Percentiles rank a stretch among this genome's conserved stretches.
phyloP scores from a whole-genome alignment of 1,284 basidiomycete species.

The Moesziomyces aphidis region DNA sequence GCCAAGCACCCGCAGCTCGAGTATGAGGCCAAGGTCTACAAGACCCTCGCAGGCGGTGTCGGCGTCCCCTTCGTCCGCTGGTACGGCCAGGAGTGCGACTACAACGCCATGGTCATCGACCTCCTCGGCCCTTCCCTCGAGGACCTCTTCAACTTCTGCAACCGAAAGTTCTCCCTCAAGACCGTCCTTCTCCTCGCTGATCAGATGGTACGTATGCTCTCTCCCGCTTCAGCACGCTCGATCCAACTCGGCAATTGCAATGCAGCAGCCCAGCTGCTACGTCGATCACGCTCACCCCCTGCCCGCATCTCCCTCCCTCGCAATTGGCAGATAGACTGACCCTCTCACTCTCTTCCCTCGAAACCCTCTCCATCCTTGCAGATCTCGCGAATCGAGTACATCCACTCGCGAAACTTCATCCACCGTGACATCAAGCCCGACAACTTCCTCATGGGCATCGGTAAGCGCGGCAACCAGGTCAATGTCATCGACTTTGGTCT shows the following conservation, averaged over 20 bases:
- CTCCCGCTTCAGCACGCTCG: too few relatives aligned
- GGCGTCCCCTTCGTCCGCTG: constrained; percentile 98
- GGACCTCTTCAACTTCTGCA: constrained; percentile 99
- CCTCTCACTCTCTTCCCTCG: neutral
- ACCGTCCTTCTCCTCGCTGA: constrained; percentile 96
- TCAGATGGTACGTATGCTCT: constrained; percentile 79
- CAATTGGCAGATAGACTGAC: constrained; percentile 3
- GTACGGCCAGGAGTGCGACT: constrained; percentile 99
- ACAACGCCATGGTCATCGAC: constrained; percentile 99
- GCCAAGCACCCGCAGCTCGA: constrained; percentile 99
- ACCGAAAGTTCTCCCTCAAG: constrained; percentile 97
- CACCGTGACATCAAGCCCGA: constrained; percentile 99
- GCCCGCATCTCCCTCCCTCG: neutral
- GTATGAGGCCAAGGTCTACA: constrained; percentile 77
- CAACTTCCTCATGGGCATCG: constrained; percentile 99
- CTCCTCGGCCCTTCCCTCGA: constrained; percentile 96
- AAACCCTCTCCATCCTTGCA: constrained; percentile 65
- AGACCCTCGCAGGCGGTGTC: constrained; percentile 96
- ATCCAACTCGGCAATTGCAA: neutral
- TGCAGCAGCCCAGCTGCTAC: neutral
- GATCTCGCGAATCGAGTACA: constrained; percentile 99
- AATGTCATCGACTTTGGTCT: constrained; percentile 99
- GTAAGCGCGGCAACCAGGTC: constrained; percentile 99
- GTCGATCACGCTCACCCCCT: neutral
- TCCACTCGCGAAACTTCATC: constrained; percentile 99